Base-by-base conservation (phyloP, 768 basidiomycete species). In the Pleurotus giganteus region DNA sequence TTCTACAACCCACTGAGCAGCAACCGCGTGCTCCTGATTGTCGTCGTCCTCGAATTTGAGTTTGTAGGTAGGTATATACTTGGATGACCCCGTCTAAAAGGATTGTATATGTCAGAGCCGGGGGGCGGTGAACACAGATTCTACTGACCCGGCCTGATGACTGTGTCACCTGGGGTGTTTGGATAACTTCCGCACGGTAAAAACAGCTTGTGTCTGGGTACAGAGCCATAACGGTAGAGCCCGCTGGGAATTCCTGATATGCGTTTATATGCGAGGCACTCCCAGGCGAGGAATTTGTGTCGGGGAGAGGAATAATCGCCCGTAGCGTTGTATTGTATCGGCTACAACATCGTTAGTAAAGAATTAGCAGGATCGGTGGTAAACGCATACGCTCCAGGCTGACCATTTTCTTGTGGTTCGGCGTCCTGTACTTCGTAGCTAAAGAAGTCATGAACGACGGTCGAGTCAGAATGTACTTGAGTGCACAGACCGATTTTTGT, bases 131-230 rank as follows among this genome's bases (percentile, higher is more conserved):
- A 41, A 34, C 23, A 7, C 17, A 36, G 43, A 39, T 32, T 21
- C 17, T 17, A 59, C 71, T 60, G 57, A 77, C 73, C 53, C 71
- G 66, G 47, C 72, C 71, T 29, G 63, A 59, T 19, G 67, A 67
- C 42, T 72, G 71, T 52, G 73, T 64, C 47, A 75, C 70, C 57
- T 69, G 74, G 7, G 89, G 90, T 8, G 83, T 81, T n/a, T 82
- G 77, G 43, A 91, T 76, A 4, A 94, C 90, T 63, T 91, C 88
- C 5, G 91, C 91, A 24, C 88, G 86, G 63, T 94, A 94, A 74
- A 94, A 94, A 66, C 89, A 91, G 61, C 89, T 93, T 0, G 91
- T 94, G 64, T 94, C 91, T 0, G 91, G 91, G 69, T 92, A 94
- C n/a, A 93, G 73, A 1, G 89, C 91, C 80, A 94, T 82, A 8